Evolutionary conservation across 2,329 filamentous ascomycete species (phyloP).

Genomic region (Aspergillus latus): DNA sequence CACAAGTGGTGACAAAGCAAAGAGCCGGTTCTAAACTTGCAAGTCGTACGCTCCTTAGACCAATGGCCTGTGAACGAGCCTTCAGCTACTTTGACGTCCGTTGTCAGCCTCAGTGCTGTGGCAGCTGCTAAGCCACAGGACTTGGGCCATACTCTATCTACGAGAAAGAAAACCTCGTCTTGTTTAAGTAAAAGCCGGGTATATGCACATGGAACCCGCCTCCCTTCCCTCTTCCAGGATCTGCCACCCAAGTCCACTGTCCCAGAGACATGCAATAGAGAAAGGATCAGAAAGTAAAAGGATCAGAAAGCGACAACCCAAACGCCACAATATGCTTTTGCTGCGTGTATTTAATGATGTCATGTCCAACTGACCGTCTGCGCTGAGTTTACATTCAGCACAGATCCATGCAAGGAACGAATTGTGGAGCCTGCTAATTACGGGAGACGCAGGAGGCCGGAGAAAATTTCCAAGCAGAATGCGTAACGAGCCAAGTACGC

Average conservation of each 20-base stretch:
- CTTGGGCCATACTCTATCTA: neutral
- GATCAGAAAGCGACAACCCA: neutral
- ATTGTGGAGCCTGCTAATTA: neutral
- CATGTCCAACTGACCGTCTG: neutral
- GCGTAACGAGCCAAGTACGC: neutral
- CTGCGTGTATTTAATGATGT: neutral
- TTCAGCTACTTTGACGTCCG: neutral
- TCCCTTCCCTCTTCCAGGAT: neutral
- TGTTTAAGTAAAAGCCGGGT: neutral
- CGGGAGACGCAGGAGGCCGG: neutral
- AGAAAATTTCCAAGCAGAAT: neutral
- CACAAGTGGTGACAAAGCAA: too few relatives aligned
- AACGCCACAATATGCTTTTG: conserved; percentile 18
- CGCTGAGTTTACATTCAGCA: neutral
- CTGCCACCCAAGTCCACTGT: neutral
- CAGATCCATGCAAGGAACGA: neutral
- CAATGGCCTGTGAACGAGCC: too few relatives aligned
- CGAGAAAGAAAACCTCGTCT: neutral
- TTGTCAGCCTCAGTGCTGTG: neutral
- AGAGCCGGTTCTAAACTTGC: too few relatives aligned
- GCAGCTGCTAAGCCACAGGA: neutral
- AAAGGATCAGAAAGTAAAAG: neutral
- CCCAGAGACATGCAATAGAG: neutral
- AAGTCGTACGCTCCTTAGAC: too few relatives aligned
- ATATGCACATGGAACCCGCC: conserved; percentile 6